These are phyloP conservation scores for Zea mays DNA, from an alignment of 176 grass and related monocot species.

Conservation along the genomic window Zm-B73-REFERENCE-NAM-5.0 NC_050097.1:203000501-203001000, in stretches of 20 bases:
- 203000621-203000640: slow-evolving; percentile 44
- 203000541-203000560: background rate
- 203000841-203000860: background rate
- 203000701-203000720: background rate
- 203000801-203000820: background rate
- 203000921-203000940: background rate
- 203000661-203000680: background rate
- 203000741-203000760: background rate
- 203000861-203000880: background rate
- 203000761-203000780: background rate
- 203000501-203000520: no score
- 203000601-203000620: slow-evolving; percentile 65
- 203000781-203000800: background rate
- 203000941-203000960: background rate
- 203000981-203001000: no score
- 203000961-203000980: background rate
- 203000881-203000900: background rate
- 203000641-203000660: background rate
- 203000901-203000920: background rate
- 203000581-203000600: slow-evolving; percentile 49
- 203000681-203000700: background rate
- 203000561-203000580: slow-evolving; percentile 51
- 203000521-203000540: no score
- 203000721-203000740: background rate
- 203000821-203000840: background rate